Evolutionary conservation across 2,329 filamentous ascomycete genomes (phyloP), one percentile per base, ranked within the genome.

Genomic region (Macrophomina tecta): DNA sequence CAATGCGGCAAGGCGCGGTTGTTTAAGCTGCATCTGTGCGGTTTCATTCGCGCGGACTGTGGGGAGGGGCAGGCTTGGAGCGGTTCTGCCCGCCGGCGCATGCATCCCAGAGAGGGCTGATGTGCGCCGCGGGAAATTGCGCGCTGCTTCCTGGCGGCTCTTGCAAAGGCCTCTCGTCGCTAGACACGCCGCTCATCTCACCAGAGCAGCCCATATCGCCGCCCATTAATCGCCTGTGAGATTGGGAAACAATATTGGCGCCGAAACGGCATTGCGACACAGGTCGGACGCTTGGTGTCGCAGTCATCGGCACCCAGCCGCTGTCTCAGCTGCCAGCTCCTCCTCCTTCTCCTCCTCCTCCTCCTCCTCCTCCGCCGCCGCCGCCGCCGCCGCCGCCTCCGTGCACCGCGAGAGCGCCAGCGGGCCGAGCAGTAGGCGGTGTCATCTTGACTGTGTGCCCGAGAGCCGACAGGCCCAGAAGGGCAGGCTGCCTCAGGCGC

Each of bases 51-150:
- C 12, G 18, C 45, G 58, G 58, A 60, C 42, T 60, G 55, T 60
- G 55, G 55, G 55, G 55, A 36, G 55, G 36, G 53, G 55, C 55
- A 46, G 38, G 55, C 45, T 48, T 48, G 42, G 52, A 62, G 58
- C 58, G 58, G 58, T 62, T 62, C 28, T 62, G 58, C 45, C 58
- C 58, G 58, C 58, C 58, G 58, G 58, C 58, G 58, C 58, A 48
- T 49, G 58, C 58, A 23, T 60, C 58, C 58, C 42, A 49, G 58
- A 62, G 45, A 48, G 58, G 58, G 58, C 58, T 34, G 58, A 62
- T 62, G 58, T 28, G 58, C 58, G 58, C 58, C 58, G 36, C 28
- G 58, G 58, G 58, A 62, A 62, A 62, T 62, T 62, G 58, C 58
- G 36, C 32, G 12, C 16, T 18, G 58, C 58, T 62, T 62, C 58